Percentiles rank a stretch among this genome's conserved stretches.
phyloP scores from a whole-genome alignment of 208 protist species.

The Leishmania gerbilli region DNA sequence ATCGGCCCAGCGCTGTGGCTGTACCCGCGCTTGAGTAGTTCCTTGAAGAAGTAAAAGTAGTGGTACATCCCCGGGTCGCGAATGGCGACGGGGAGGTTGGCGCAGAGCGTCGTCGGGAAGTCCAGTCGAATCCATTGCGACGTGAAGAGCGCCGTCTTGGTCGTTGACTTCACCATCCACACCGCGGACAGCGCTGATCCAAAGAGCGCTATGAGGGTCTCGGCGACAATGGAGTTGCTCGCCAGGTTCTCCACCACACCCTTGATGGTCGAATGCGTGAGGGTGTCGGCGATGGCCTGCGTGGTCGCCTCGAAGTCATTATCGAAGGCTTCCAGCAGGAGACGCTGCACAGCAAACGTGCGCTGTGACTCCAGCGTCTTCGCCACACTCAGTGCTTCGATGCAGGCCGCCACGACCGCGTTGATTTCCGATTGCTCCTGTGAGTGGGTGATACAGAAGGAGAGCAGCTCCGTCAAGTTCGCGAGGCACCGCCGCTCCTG shows the following conservation, averaged over 20 bases:
- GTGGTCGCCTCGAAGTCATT: conserved; percentile 49
- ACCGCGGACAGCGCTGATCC: conserved; percentile 47
- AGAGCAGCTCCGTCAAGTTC: conserved; percentile 35
- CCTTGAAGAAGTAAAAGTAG: conserved; percentile 75
- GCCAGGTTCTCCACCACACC: conserved; percentile 52
- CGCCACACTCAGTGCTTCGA: conserved; percentile 8
- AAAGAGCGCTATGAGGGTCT: conserved; percentile 71
- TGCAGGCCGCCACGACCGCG: conserved; percentile 23
- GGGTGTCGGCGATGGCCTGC: conserved; percentile 40
- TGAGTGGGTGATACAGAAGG: conserved; percentile 34
- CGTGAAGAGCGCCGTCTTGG: conserved; percentile 48
- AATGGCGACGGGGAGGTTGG: conserved; percentile 37
- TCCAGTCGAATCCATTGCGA: conserved; percentile 45
- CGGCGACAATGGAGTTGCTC: conserved; percentile 51
- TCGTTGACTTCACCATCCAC: conserved; percentile 48
- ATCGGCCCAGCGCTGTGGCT: conserved; percentile 71
- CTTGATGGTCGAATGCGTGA: conserved; percentile 28
- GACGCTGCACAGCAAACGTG: conserved; percentile 49
- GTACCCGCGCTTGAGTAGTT: conserved; percentile 70
- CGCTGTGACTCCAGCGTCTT: conserved; percentile 30
- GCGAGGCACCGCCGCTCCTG: conserved; percentile 20
- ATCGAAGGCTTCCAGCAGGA: conserved; percentile 69
- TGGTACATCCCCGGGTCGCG: conserved; percentile 37
- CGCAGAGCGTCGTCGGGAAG: conserved; percentile 42
- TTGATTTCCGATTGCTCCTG: conserved; percentile 14